phyloP scores from a whole-genome alignment of 495 filamentous ascomycete genomes.

The Aspergillus haitiensis region DNA sequence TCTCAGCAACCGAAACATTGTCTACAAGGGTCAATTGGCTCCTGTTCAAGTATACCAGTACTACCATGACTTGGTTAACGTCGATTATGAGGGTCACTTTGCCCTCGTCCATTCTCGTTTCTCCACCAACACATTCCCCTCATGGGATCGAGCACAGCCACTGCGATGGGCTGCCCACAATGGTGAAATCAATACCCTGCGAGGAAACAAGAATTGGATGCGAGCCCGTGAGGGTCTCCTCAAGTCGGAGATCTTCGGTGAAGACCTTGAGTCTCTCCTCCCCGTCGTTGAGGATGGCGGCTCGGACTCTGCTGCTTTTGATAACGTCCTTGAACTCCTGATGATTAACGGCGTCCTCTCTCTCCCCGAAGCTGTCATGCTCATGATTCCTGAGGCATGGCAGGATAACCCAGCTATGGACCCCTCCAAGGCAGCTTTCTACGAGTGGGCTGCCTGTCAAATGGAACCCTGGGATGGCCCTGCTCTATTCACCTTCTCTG shows the following conservation, averaged over 20 bases:
- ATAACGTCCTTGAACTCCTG: constrained; percentile 94
- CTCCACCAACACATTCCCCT: constrained; percentile 98
- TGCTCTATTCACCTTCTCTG: constrained; percentile 96
- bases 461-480: constrained; percentile 99
- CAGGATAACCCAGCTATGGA: constrained; percentile 93
- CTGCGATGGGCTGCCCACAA: constrained; percentile 98
- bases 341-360: constrained; percentile 97
- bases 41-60: constrained; percentile 99
- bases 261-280: constrained; percentile 88
- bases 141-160: constrained; percentile 97
- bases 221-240: constrained; percentile 94
- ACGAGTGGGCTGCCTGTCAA: constrained; percentile 98
- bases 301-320: constrained; percentile 97
- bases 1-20: constrained; percentile 96
- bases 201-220: constrained; percentile 99
- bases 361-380: constrained; percentile 95
- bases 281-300: constrained; percentile 97
- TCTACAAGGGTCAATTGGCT: constrained; percentile 98
- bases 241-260: constrained; percentile 88
- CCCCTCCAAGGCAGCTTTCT: constrained; percentile 95
- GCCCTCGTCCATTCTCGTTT: constrained; percentile 97
- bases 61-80: constrained; percentile 95
- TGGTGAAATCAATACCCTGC: constrained; percentile 97
- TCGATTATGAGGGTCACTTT: constrained; percentile 97
- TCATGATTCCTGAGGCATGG: constrained; percentile 99